A percentile compares a stretch with the other conserved stretches of the same genome.
Evolutionary conservation across 176 grass and related monocot genomes (phyloP).

Genomic region (Bothriochloa decipiens): DNA sequence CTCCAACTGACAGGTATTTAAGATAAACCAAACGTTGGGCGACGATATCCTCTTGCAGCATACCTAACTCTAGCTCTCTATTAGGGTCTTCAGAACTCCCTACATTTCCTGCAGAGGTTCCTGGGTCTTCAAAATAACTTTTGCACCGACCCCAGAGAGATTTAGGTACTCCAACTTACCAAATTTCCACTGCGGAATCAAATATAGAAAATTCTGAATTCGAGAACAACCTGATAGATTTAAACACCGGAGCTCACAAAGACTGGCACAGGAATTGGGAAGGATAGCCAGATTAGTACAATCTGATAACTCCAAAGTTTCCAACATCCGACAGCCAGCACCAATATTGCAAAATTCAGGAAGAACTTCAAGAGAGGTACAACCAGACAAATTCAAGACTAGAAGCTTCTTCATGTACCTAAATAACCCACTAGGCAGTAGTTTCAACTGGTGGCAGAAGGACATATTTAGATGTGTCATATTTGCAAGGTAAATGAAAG

Average conservation of each 20-base stretch:
- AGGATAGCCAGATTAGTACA: neutral
- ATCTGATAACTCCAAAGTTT: neutral
- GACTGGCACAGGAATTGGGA: neutral
- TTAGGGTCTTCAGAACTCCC: neutral
- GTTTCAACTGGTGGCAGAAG: neutral
- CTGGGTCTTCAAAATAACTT: neutral
- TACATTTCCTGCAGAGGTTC: neutral
- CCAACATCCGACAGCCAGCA: neutral
- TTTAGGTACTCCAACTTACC: constrained; percentile 12
- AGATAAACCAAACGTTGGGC: neutral
- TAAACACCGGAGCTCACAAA: neutral
- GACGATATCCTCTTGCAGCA: neutral
- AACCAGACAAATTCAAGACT: constrained; percentile 14
- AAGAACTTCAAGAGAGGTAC: neutral
- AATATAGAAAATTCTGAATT: neutral
- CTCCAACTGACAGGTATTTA: neutral
- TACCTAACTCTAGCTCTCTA: neutral
- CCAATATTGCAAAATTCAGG: neutral
- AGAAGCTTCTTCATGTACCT: neutral
- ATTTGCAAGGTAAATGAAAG: neutral
- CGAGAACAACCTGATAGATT: constrained; percentile 9
- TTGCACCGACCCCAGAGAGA: neutral
- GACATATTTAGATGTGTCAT: neutral
- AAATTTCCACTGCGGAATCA: neutral
- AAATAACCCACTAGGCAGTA: neutral